Evolutionary conservation across 805 yeast genomes (phyloP).

Genomic region (Pichia thaimueangensis): DNA sequence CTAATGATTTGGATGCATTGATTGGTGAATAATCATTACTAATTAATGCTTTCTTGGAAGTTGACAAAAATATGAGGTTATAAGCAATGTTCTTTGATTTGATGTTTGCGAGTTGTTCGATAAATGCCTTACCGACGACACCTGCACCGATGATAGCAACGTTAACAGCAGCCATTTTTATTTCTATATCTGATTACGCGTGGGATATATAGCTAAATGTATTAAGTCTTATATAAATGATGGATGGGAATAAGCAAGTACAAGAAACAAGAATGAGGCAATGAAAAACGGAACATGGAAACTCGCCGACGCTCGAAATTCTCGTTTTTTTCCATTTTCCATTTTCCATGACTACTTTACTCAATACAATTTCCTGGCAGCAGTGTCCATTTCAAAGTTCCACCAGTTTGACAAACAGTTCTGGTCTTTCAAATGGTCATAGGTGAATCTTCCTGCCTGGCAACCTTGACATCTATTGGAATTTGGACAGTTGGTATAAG

Average conservation of each 20-base stretch:
- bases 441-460: conserved; percentile 48
- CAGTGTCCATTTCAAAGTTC: conserved; percentile 32
- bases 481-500: conserved; percentile 72
- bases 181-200: not conserved
- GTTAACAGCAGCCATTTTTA: conserved; percentile 39
- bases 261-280: too few species aligned
- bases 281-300: too few species aligned
- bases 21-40: conserved; percentile 68
- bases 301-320: too few species aligned
- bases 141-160: conserved; percentile 83
- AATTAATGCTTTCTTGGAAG: conserved; percentile 62
- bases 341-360: too few species aligned
- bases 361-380: conserved; percentile 5
- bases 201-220: not conserved
- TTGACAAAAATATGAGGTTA: conserved; percentile 76
- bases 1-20: conserved; percentile 52
- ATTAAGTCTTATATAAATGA: too few species aligned
- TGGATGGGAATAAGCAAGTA: too few species aligned
- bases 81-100: conserved; percentile 50
- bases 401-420: conserved; percentile 76
- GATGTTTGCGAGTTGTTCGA: conserved; percentile 67
- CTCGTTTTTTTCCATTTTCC: too few species aligned
- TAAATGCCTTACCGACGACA: conserved; percentile 89
- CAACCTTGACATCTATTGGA: conserved; percentile 44
- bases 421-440: conserved; percentile 50